Base-by-base conservation (phyloP, 2,329 filamentous ascomycete species). In the Diaporthe humulicola region DNA sequence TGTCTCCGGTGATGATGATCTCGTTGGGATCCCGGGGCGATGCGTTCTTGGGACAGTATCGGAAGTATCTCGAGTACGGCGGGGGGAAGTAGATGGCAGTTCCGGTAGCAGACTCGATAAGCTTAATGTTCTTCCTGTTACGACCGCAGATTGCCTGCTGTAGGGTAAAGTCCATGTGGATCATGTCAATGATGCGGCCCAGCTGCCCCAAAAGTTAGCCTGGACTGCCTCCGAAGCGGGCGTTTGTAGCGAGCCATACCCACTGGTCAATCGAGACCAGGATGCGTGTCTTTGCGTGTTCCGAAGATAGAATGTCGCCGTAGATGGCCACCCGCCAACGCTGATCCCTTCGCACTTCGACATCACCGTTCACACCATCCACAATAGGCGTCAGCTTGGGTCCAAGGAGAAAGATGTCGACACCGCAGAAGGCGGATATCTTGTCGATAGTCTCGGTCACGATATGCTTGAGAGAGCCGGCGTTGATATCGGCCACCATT, bases 1-100 rank as follows among this genome's bases (percentile, higher is more conserved):
- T 95, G 80, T 98, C 94, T 71, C 97, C 97, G 4, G 97, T 98
- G 81, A 99, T 98, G 84, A 97, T 98, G 76, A 99, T 95, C 81
- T 98, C 94, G 81, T 95, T 93, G 45, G 96, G 93, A 70, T 95
- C 94, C 78, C 97, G 92, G 74, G 94, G 92, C 73, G 91, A 91
- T 28, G 95, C 95, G 78, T 94, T 95, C 10, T 92, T 91, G 1
- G 96, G 96, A 71, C 93, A 94, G 83, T 98, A 99, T 75, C 95
- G 94, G 81, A 97, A 98, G 77, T 98, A 93, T 75, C 93, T 92
- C 19, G 96, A 96, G 82, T 98, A 98, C 0, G 96, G 94, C 10
- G 96, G 95, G 38, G 97, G 97, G 82, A 99, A 98, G 86, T 99
- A 99, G 80, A 99, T 98, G 77, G 97, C 96, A 12, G 97, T 98